Base-by-base conservation (phyloP, 169 alveolate species). In the Plasmodium coatneyi region DNA sequence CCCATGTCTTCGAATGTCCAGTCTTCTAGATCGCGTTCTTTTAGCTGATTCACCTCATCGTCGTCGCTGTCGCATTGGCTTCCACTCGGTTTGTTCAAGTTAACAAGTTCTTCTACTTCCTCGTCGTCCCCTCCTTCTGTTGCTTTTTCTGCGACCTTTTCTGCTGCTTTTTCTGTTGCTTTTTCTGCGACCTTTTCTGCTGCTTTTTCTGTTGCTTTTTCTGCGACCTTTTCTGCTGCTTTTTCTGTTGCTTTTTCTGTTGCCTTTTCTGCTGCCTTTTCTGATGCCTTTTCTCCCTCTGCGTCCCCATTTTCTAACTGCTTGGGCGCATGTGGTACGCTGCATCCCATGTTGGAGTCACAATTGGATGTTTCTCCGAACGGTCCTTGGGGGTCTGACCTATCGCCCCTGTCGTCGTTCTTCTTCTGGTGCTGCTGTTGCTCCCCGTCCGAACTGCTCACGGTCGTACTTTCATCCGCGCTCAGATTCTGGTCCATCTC, bases 1-100 rank as follows among this genome's bases (percentile, higher is more conserved):
- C 86, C 82, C 93, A 86, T 74, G 60, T 86, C 93, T 19, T 86
- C 93, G 71, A 86, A 86, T 4, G 93, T 86, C 86, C 84, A 82
- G 28, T 30, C 3, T 5, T 56, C 70, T 34, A 6, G n/a, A 4
- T 52, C 80, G 16, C 41, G 34, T 14, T 14, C 54, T 14, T 82
- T 22, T 1, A n/a, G 16, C 10, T 32, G 14, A 1, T 30, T 16
- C 36, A 36, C 30, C 6, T 60, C 91, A 10, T 82, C 70, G 2
- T 60, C 66, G 5, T 16, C 81, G 22, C 41, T 9, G 1, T 80
- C 54, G 36, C 52, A 10, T 10, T 19, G 28, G 56, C 30, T 39
- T 43, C n/a, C 19, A 5, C n/a, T 25, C 10, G 22, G 22, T 10
- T n/a, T 46, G 10, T 80, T 80, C 56, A 39, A 9, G 4, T 80